Evolutionary conservation across 345 rosid genomes (phyloP), one percentile per base, ranked within the genome.

Genomic region (Cochlearia excelsa): DNA sequence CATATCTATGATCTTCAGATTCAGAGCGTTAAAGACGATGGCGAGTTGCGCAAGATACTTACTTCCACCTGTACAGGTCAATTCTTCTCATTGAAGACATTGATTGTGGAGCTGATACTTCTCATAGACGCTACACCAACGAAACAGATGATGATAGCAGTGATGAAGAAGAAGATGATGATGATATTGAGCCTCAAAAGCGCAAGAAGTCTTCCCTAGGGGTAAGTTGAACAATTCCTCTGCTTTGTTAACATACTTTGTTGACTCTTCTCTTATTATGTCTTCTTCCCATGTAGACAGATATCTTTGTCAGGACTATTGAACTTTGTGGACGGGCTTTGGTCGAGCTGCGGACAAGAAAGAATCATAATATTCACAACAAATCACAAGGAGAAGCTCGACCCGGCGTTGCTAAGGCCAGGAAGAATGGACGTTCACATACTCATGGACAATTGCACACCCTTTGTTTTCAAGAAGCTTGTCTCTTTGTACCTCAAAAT

Each of bases 81-180:
- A 72, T 72, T 67, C 64, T 72, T 44, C 76, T 72, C 1, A 72
- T 72, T 49, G 76, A 72, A 67, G 76, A 72, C 30, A 72, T 72
- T 60, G 76, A 72, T 31, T 72, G 72, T 61, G 58, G 65, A 30
- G 64, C 73, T 4, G 72, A 73, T 45, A 73, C 68, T 30, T 73
- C 73, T 54, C 64, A 68, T 60, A 66, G 51, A 56, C 63, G 67
- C 3, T 43, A 54, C 33, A 47, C n/a, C 4, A 66, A 54, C 29
- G 60, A 66, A 1, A 59, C 47, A n/a, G 49, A 48, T 39, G 43
- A 72, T 8, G 59, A 0, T 31, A 63, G 66, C 2, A 61, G 58
- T 28, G 57, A 37, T 39, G 5, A 39, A 1, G 43, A 39, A 57
- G 70, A 35, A 5, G 63, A 31, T 9, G 27, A 37, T 8, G 63